These are phyloP conservation scores for Candida glaebosa DNA, from an alignment of 805 yeast species.

Conservation along the genomic window DNA sequence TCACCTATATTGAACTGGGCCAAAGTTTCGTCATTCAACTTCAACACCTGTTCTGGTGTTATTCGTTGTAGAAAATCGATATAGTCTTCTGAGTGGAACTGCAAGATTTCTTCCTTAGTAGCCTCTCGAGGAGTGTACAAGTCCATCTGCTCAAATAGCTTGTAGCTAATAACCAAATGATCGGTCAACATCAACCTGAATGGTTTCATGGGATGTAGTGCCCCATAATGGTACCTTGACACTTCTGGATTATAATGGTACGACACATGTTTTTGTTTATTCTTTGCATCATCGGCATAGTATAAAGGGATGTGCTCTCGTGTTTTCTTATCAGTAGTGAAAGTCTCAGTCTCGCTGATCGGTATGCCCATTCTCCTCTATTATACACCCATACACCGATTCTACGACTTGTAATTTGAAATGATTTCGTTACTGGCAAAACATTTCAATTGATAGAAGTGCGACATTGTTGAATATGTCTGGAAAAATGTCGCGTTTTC, in stretches of 20 bases:
- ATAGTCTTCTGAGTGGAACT: slow-evolving; percentile 87
- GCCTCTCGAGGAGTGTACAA: slow-evolving; percentile 81
- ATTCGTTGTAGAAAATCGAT: slow-evolving; percentile 70
- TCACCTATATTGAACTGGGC: slow-evolving; percentile 85
- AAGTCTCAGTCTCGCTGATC: slow-evolving; percentile 23
- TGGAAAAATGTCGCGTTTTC: not conserved
- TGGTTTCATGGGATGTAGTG: slow-evolving; percentile 98
- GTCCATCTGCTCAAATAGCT: slow-evolving; percentile 87
- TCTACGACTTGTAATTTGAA: too few species aligned
- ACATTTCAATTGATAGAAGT: too few species aligned
- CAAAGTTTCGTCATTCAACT: slow-evolving; percentile 52
- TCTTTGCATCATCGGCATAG: slow-evolving; percentile 22
- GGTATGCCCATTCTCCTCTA: slow-evolving; percentile 9
- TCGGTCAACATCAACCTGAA: slow-evolving; percentile 91
- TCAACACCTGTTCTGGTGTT: slow-evolving; percentile 68
- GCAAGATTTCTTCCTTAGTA: slow-evolving; percentile 69
- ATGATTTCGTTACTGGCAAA: too few species aligned
- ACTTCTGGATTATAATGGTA: slow-evolving; percentile 86
- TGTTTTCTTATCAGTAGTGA: slow-evolving; percentile 33
- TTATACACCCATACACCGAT: too few species aligned
- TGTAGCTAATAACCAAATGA: slow-evolving; percentile 81
- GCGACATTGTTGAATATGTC: too few species aligned
- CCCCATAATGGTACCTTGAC: slow-evolving; percentile 83
- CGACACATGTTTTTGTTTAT: slow-evolving; percentile 58
- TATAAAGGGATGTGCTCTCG: slow-evolving; percentile 30